Evolutionary conservation across 2,329 filamentous ascomycete genomes (phyloP), one percentile per base, ranked within the genome.

Genomic region (Talaromyces sp.): DNA sequence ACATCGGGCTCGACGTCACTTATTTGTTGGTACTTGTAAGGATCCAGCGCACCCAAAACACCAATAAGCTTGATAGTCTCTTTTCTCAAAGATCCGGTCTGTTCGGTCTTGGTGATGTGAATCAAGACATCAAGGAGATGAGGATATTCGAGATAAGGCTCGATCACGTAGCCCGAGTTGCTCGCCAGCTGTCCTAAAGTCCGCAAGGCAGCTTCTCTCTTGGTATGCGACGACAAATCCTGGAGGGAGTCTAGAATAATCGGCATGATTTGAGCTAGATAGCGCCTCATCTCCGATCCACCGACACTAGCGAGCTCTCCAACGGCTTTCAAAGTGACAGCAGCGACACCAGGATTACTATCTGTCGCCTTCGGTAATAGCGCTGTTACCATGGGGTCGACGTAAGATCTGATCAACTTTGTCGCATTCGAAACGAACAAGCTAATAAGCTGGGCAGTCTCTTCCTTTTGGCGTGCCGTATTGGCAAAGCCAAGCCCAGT

Each of bases 41-140:
- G 94, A 70, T 99, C 95, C 30, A 99, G 77, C 36, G 94, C 94
- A 56, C 94, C 94, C 13, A 99, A 80, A 39, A 97, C 97, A 64
- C 94, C 94, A 81, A 99, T 91, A 17, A 99, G 76, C 65, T 97
- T 96, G 66, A 99, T 97, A 0, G 94, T 97, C 71, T 97, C 93
- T 60, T 94, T 91, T 39, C 94, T 84, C 30, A 99, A 78, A 14
- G 89, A 85, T 0, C 91, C 91, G 49, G 91, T 87, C 57, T 92
- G 90, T 72, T 99, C 95, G 5, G 89, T 90, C 64, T 95, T 90
- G 63, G 97, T 94, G 62, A 99, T 96, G 61, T 89, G 90, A 69
- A 97, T 93, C 10, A 99, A 77, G 24, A 97, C 89, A 55, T 94
- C 91, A 44, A 99, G 85, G 8, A 99, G 83, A 68, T 97, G 88